Conservation (phyloP, 208 protist genomes). For the Spongospora subterranea region DNA sequence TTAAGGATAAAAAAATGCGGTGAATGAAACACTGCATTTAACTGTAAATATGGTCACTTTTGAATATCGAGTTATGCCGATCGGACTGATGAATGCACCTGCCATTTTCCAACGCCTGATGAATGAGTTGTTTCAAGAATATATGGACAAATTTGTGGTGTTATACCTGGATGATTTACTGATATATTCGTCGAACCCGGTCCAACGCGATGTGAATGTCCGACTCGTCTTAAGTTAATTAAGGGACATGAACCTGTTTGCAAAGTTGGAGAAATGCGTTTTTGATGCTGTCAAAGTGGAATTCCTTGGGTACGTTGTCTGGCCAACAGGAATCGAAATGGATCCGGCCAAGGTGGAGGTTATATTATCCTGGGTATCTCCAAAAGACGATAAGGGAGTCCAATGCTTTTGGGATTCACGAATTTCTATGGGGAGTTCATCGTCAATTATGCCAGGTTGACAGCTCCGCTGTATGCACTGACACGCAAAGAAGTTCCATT, state of each 20-base stretch:
- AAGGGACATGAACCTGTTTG: too few species aligned
- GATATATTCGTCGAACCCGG: neutral
- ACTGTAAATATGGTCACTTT: neutral
- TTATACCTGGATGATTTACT: neutral
- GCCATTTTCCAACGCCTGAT: constrained; percentile 2
- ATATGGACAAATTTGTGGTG: neutral
- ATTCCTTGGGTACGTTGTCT: neutral
- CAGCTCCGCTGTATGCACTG: neutral
- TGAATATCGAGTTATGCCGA: neutral
- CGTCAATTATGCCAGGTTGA: neutral
- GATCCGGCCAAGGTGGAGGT: neutral
- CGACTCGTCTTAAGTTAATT: too few species aligned
- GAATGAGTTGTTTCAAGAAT: neutral
- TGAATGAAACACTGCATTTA: constrained; percentile 16
- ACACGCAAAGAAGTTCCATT: neutral
- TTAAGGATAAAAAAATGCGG: neutral
- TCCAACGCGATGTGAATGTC: neutral
- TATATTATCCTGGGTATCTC: neutral
- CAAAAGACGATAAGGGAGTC: neutral
- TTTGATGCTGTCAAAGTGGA: neutral
- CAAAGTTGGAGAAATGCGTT: neutral
- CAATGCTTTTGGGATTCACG: neutral
- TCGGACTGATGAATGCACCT: constrained; percentile 34
- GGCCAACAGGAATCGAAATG: neutral
- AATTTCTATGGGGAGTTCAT: neutral